Conservation (phyloP, 2,329 filamentous ascomycete genomes). For the Fusarium nelsonii region DNA sequence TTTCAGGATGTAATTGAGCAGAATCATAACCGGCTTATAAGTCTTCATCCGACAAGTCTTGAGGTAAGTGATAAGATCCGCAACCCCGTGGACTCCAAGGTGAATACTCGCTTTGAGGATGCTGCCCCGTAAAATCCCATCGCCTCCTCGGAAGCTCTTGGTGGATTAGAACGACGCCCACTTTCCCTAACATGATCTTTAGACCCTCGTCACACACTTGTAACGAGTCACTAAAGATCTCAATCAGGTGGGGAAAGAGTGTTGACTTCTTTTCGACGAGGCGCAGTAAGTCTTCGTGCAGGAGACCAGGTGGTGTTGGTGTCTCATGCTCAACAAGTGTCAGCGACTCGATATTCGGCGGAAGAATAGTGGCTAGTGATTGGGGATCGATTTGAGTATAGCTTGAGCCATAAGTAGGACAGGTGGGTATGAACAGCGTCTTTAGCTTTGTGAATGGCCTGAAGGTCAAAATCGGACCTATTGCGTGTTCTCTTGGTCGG, state of each 20-base stretch:
- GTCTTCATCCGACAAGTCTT: too few species aligned
- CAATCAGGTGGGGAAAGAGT: neutral
- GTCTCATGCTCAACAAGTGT: neutral
- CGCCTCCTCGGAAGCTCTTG: neutral
- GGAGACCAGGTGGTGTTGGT: rapidly evolving
- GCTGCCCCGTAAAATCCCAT: neutral
- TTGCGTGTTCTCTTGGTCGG: rapidly evolving
- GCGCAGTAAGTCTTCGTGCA: neutral
- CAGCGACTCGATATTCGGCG: neutral
- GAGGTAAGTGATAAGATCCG: too few species aligned
- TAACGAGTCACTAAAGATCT: neutral
- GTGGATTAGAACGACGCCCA: neutral
- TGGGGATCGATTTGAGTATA: rapidly evolving
- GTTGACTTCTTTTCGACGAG: neutral
- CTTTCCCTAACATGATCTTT: too few species aligned
- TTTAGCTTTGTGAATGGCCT: neutral
- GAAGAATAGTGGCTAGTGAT: neutral
- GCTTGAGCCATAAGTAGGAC: neutral
- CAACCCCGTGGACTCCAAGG: too few species aligned
- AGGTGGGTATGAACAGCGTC: neutral
- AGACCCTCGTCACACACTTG: neutral
- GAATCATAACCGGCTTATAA: too few species aligned
- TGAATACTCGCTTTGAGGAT: too few species aligned
- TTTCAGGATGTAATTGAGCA: too few species aligned
- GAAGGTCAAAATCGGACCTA: neutral